Base-by-base conservation (phyloP, 2,329 filamentous ascomycete species). In the Ceratocystis ficicola region DNA sequence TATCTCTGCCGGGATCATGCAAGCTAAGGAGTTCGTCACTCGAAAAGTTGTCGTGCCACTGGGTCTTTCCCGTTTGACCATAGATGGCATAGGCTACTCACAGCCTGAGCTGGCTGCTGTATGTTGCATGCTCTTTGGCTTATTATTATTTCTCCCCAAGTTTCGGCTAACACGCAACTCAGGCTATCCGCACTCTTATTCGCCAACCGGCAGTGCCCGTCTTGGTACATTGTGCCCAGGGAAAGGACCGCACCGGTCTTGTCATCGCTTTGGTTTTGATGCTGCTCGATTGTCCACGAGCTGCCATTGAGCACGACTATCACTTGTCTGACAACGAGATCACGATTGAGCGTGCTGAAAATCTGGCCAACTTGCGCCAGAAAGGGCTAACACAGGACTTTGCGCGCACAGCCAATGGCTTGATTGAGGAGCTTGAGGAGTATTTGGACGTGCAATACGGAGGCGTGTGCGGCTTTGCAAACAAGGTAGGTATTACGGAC, bases 191-290 rank as follows among this genome's bases (percentile, higher is more conserved):
- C 17, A 15, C 57, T 3, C 44, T 66, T 7, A 22, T 55, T 15
- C 55, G 41, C 30, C 59, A 55, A 59, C 17, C 84, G 85, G 69
- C 62, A 17, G 32, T 60, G 25, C 90, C 90, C 0, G 74, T 86
- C 0, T 73, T 95, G 6, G 76, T 94, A 1, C 90, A 95, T 74
- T 96, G 91, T 74, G 94, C 90, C 0, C 90, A 95, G 71, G 91
- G 91, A 67, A 96, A 95, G 73, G 91, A 95, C 72, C 83, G 91
- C 1, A 77, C 76, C 65, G 91, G 91, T 0, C 77, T 95, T 12
- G 78, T 89, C 10, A 78, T 90, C 4, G 77, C 87, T 50, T 77
- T 95, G 3, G 74, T 87, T 0, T 76, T 95, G 22, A 78, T 93
- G 71, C 76, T 88, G 10, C 77, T 88, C 2, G 76, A 75, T 6